Evolutionary conservation across 2,329 filamentous ascomycete genomes (phyloP).

Genomic region (Magnaporthales sp.): DNA sequence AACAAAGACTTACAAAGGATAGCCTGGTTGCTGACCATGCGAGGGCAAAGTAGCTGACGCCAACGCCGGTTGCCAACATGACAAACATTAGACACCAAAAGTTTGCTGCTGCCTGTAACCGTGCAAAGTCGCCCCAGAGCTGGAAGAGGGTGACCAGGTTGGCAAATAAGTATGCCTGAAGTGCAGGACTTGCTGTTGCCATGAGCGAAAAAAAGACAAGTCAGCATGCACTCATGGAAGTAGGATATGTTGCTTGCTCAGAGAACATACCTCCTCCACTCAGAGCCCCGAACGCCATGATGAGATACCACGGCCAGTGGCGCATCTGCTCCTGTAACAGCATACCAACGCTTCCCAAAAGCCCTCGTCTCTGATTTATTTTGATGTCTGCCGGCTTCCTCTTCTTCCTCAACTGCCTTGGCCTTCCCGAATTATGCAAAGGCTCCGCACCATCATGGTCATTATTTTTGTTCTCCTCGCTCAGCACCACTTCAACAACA

Average conservation of each 20-base stretch:
- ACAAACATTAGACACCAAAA: constrained; percentile 61
- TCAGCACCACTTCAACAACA: constrained; percentile 23
- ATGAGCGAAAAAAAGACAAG: background rate
- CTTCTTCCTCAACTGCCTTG: constrained; percentile 13
- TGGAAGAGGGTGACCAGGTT: constrained; percentile 43
- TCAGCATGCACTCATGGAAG: background rate
- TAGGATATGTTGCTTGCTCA: background rate
- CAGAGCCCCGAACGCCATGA: constrained; percentile 35
- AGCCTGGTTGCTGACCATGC: constrained; percentile 36
- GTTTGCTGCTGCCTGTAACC: constrained; percentile 29
- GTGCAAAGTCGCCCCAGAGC: constrained; percentile 20
- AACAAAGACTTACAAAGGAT: constrained; percentile 22
- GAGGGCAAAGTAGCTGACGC: constrained; percentile 45
- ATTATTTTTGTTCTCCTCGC: constrained; percentile 20
- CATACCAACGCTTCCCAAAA: constrained; percentile 42
- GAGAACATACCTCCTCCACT: constrained; percentile 18
- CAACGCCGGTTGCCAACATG: constrained; percentile 43
- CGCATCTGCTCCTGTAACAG: constrained; percentile 44
- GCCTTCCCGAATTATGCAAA: constrained; percentile 16
- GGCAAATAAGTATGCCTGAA: constrained; percentile 48
- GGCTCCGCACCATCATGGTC: background rate
- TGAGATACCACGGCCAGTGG: constrained; percentile 37
- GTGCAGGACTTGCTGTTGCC: constrained; percentile 17
- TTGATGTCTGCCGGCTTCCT: background rate
- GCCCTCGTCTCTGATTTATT: constrained; percentile 19